Base-by-base conservation (phyloP, 169 alveolate species). In the Eimeria falciformis region DNA sequence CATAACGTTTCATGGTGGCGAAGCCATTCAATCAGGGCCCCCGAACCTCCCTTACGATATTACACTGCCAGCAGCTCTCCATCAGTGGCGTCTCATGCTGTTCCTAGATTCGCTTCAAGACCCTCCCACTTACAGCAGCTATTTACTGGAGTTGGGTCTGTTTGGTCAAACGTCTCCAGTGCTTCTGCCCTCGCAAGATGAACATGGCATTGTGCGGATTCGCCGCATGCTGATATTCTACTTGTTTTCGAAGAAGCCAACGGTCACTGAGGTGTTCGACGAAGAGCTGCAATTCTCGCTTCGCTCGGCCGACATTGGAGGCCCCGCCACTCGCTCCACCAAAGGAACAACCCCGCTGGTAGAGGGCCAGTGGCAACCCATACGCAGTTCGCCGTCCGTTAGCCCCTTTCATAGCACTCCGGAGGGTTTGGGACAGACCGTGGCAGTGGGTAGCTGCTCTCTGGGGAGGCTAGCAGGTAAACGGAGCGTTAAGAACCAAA, bases 61-160 rank as follows among this genome's bases (percentile, higher is more conserved):
- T 1, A 18, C 21, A 58, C 45, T 90, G 77, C 94, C 94, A n/a
- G 83, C 94, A 21, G 87, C 87, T 12, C 73, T 90, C n/a, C 79
- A 90, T 37, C 94, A 90, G 79, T 90, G 94, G 94, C 90, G 94
- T n/a, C 82, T 90, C 91, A 90, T 90, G 94, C 94, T 90, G 75
- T 90, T 90, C 90, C 73, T 90, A 18, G 91, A 90, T 23, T 78
- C 94, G 47, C 65, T 90, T 7, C 91, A 90, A 46, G 94, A 90
- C 65, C 75, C 79, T 45, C 90, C 90, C 6, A 23, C 77, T 29
- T n/a, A 53, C 27, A 46, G 40, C n/a, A 46, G 62, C 40, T 81
- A 56, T 56, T 3, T 81, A 75, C 29, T 81, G 58, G 77, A 81
- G 29, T 65, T 81, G 11, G 77, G 77, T 27, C 90, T 81, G 40